Evolutionary conservation across 2,329 filamentous ascomycete genomes (phyloP).

Genomic region (Hymenoscyphus repandus): DNA sequence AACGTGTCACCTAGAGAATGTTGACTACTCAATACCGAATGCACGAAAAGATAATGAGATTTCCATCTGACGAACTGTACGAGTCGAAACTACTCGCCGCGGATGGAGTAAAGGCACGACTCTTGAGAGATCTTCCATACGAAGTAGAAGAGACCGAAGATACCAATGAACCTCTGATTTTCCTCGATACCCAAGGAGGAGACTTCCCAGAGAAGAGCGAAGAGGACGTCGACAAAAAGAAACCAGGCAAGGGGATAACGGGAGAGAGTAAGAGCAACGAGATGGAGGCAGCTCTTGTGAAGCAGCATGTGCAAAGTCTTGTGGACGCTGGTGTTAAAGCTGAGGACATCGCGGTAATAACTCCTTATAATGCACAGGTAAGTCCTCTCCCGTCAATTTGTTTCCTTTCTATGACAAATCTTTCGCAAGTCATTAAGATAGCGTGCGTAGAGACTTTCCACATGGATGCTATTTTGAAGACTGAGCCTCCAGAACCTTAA

Average conservation of each 20-base stretch:
- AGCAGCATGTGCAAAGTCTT: slow-evolving; percentile 68
- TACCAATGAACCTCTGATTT: slow-evolving; percentile 80
- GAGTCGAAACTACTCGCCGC: slow-evolving; percentile 75
- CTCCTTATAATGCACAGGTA: slow-evolving; percentile 92
- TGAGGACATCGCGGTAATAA: slow-evolving; percentile 87
- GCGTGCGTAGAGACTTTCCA: not conserved
- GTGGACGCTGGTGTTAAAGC: slow-evolving; percentile 74
- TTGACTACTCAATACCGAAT: slow-evolving; percentile 97
- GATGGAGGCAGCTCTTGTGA: slow-evolving; percentile 79
- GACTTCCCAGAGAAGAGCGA: slow-evolving; percentile 81
- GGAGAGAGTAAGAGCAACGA: slow-evolving; percentile 87
- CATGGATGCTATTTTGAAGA: not conserved
- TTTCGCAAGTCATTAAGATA: not conserved
- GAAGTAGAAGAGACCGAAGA: slow-evolving; percentile 76
- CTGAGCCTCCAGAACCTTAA: too few relatives aligned
- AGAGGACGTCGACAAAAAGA: slow-evolving; percentile 48
- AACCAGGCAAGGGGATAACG: slow-evolving; percentile 43
- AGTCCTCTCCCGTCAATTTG: slow-evolving; percentile 15
- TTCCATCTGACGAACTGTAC: slow-evolving; percentile 86
- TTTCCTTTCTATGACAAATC: not conserved
- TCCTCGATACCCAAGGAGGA: slow-evolving; percentile 94
- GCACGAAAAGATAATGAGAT: slow-evolving; percentile 93
- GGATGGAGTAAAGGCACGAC: slow-evolving; percentile 66
- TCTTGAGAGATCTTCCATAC: slow-evolving; percentile 75
- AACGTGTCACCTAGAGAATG: slow-evolving; percentile 51